Base-by-base conservation (phyloP, 2,329 filamentous ascomycete species). In the Ophiosphaerella narmari region DNA sequence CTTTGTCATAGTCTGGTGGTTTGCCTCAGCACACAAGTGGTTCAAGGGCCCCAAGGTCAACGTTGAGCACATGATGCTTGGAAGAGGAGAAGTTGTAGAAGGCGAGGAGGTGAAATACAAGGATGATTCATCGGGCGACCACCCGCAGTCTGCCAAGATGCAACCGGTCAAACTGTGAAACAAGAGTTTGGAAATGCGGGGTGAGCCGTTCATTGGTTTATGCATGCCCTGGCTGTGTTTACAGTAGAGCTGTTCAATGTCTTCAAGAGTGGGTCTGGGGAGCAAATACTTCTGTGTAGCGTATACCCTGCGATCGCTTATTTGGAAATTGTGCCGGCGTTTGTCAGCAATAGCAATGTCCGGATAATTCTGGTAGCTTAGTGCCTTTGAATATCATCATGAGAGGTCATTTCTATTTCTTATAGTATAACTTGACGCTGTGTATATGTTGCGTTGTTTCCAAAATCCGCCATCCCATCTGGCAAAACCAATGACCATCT, bases 1-100 rank as follows among this genome's bases (percentile, higher is more conserved):
- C 4, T 65, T 78, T 3, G 77, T 84, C 4, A 72, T 78, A 2
- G 69, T 86, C 12, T 89, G 85, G 84, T 89, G 85, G 78, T 73
- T 82, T 35, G 72, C 88, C 4, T 80, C 81, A 57, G 86, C 86
- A 8, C 77, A 77, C 41, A 86, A 82, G 62, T 89, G 86, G 86
- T 89, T 89, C 71, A 86, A 83, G 62, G 86, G 86, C 0, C 86
- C 86, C 0, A 87, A 84, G 74, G 82, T 89, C 53, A 88, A 88
- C 61, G 75, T 88, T 23, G 80, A 84, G 58, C 82, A 85, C 70
- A 60, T 75, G 62, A 79, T 79, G 77, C 65, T 77, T 12, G 77
- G 75, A 5, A 52, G 60, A 2, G 69, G 71, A 3, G 74, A 65
- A 1, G 62, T 75, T 14, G 59, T 79, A 0, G 73, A 76, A 16